Evolutionary conservation across 1,139 yeast species (phyloP).

Genomic region (Casaregolazyma lundiana): DNA sequence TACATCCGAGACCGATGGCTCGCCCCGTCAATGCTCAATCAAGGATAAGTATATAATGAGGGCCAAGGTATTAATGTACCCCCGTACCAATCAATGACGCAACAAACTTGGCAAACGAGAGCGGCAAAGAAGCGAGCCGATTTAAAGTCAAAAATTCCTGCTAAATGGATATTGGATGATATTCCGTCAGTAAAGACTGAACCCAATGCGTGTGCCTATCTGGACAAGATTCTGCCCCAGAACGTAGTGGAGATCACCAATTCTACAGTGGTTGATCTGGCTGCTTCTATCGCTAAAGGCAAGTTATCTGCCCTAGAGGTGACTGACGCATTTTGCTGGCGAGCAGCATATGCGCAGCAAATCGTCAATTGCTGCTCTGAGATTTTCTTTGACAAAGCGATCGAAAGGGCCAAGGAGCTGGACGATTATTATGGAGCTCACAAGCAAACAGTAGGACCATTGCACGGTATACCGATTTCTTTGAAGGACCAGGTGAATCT

Average conservation of each 20-base stretch:
- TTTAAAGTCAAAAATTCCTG: conserved; percentile 13
- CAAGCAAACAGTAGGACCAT: conserved; percentile 42
- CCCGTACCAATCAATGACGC: not conserved
- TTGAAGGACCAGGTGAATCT: conserved; percentile 59
- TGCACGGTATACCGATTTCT: conserved; percentile 52
- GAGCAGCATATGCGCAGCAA: conserved; percentile 55
- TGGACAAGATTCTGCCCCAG: conserved; percentile 13
- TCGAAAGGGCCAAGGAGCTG: conserved; percentile 36
- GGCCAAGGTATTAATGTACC: not conserved
- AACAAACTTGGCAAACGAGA: conserved; percentile 1
- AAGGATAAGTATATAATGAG: not conserved
- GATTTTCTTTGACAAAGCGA: conserved; percentile 31
- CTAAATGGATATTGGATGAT: conserved; percentile 11
- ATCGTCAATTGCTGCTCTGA: conserved; percentile 39
- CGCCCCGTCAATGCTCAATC: not conserved
- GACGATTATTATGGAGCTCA: conserved; percentile 35
- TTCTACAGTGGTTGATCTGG: conserved; percentile 6
- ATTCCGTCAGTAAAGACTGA: conserved; percentile 13
- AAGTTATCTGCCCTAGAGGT: conserved; percentile 17
- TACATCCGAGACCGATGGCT: not conserved
- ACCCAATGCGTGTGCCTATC: conserved; percentile 13
- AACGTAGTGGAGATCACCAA: conserved; percentile 14
- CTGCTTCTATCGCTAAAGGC: conserved; percentile 7
- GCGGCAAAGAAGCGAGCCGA: conserved; percentile 11
- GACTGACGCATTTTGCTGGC: conserved; percentile 42